A percentile compares a stretch with the other conserved stretches of the same genome.
phyloP scores from a whole-genome alignment of 352 stramenopile species.

The Phytophthora sp. region DNA sequence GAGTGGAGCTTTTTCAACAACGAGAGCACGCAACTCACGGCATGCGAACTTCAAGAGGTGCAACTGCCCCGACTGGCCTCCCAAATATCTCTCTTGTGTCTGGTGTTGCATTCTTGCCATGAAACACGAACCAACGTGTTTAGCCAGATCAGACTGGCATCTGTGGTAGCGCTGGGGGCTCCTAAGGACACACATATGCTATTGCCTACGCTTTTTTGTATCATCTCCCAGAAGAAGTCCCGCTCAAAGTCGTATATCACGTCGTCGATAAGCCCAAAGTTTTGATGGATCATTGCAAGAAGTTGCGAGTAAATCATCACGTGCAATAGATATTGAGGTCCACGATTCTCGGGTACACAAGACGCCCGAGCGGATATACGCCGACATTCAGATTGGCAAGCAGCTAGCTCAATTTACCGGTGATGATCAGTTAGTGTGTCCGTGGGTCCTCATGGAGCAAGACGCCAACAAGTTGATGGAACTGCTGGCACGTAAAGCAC shows the following conservation, averaged over 20 bases:
- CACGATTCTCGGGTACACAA: conserved; percentile 32
- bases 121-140: conserved; percentile 52
- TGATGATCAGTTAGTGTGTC: conserved; percentile 3
- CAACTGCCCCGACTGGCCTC: conserved; percentile 22
- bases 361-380: conserved; percentile 45
- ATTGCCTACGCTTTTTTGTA: conserved; percentile 24
- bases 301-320: conserved; percentile 3
- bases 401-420: conserved; percentile 24
- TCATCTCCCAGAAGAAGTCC: conserved; percentile 8
- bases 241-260: background rate
- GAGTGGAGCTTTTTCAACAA: conserved; percentile 55
- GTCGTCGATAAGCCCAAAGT: background rate
- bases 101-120: conserved; percentile 57
- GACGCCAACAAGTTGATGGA: conserved; percentile 8
- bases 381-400: conserved; percentile 38
- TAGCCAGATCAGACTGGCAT: conserved; percentile 55
- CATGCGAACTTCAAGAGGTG: conserved; percentile 64
- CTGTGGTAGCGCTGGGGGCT: conserved; percentile 30
- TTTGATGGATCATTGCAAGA: background rate
- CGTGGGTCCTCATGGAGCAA: conserved; percentile 20
- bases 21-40: conserved; percentile 22
- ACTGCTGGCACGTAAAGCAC: background rate
- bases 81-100: conserved; percentile 42
- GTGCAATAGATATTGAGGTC: conserved; percentile 34
- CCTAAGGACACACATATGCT: background rate